phyloP scores from a whole-genome alignment of 2,329 filamentous ascomycete species.

The Huntiella savannae region DNA sequence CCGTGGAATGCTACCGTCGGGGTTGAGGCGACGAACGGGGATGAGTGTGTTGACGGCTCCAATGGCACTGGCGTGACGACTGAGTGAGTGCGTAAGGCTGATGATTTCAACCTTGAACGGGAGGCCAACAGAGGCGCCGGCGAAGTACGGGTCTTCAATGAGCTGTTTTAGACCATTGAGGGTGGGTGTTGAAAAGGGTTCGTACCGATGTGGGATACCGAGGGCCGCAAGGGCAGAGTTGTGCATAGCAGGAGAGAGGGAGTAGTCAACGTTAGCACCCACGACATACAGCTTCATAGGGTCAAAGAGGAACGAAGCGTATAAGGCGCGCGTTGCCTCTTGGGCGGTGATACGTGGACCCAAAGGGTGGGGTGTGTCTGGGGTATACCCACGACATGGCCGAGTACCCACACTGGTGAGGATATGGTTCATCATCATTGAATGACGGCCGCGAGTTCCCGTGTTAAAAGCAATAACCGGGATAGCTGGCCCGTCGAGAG shows the following conservation, averaged over 20 bases:
- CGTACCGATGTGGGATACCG: conserved; percentile 50
- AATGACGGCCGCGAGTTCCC: conserved; percentile 41
- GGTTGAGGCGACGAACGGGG: conserved; percentile 42
- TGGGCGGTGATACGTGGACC: conserved; percentile 31
- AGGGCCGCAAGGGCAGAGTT: conserved; percentile 47
- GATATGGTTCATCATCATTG: conserved; percentile 46
- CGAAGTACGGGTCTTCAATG: conserved; percentile 47
- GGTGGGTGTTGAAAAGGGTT: conserved; percentile 41
- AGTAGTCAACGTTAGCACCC: conserved; percentile 53
- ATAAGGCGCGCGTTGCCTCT: conserved; percentile 46
- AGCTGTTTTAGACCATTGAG: conserved; percentile 44
- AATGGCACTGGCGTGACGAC: conserved; percentile 53
- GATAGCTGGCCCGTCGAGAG: conserved; percentile 23
- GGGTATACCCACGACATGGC: conserved; percentile 17
- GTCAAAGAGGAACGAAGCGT: conserved; percentile 46
- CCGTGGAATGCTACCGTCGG: conserved; percentile 37
- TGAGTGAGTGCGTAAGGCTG: conserved; percentile 47
- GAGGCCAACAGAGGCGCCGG: conserved; percentile 50
- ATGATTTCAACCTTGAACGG: conserved; percentile 62
- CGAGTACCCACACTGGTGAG: conserved; percentile 18
- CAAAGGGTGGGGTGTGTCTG: conserved; percentile 6
- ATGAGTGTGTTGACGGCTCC: conserved; percentile 61
- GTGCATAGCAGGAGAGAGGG: conserved; percentile 61
- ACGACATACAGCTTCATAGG: conserved; percentile 56
- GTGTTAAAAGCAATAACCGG: conserved; percentile 48